Percentiles rank a stretch among this genome's conserved stretches.
Conservation (phyloP, 306 rosid species). For the Prunus padus region DNA sequence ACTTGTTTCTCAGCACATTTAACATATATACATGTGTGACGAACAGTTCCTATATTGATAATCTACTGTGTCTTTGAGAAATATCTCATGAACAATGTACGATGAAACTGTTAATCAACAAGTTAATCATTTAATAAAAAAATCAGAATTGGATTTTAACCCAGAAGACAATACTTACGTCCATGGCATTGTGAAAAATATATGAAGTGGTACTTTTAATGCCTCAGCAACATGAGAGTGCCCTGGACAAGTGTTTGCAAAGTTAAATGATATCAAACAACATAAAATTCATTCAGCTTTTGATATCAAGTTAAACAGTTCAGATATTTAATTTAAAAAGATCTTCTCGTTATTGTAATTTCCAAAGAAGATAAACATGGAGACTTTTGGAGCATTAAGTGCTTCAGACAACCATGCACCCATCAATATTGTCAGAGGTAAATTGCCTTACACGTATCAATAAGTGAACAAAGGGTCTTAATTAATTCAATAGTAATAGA, state of each 20-base stretch:
- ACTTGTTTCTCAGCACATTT: not conserved
- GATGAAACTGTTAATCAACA: not conserved
- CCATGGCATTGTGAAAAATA: slow-evolving; percentile 98
- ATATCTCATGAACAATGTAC: slow-evolving; percentile 3
- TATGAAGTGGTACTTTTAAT: slow-evolving; percentile 68
- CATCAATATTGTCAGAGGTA: not conserved
- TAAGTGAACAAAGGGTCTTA: not conserved
- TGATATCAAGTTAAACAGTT: not conserved
- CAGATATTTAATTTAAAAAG: not conserved
- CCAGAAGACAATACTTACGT: slow-evolving; percentile 73
- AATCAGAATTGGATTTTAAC: slow-evolving; percentile 27
- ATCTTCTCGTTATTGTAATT: not conserved
- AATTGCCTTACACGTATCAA: not conserved
- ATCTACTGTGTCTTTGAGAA: not conserved
- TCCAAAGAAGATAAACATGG: not conserved
- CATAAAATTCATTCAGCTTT: not conserved
- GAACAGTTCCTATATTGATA: not conserved
- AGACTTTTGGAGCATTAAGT: not conserved
- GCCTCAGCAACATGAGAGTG: slow-evolving; percentile 88
- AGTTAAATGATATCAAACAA: slow-evolving; percentile 26
- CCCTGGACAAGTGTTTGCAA: slow-evolving; percentile 53
- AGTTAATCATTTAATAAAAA: not conserved
- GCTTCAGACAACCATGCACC: not conserved
- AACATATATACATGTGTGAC: not conserved
- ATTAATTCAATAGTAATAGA: not conserved